Conservation (phyloP, 805 yeast species). For the Saturnispora saitoi region DNA sequence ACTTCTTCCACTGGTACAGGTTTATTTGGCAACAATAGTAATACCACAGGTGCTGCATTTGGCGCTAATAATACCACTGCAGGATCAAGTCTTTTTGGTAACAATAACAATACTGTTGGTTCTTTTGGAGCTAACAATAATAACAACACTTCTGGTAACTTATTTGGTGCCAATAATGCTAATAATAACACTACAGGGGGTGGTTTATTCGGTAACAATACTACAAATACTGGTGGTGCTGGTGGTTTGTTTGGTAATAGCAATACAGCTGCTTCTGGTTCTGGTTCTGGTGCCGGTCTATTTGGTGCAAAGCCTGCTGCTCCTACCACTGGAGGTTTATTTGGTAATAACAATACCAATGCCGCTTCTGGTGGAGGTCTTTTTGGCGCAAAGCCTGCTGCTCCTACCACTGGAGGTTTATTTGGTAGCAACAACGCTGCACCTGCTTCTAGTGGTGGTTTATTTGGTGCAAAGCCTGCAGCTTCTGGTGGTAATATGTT, state of each 20-base stretch:
- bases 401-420: constrained; percentile 16
- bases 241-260: constrained; percentile 22
- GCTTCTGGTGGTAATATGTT: constrained; percentile 25
- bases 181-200: constrained; percentile 8
- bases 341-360: constrained; percentile 23
- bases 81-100: constrained; percentile 28
- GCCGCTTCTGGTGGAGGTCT: constrained; percentile 19
- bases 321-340: constrained; percentile 27
- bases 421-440: constrained; percentile 21
- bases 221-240: constrained; percentile 14
- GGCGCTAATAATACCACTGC: constrained; percentile 17
- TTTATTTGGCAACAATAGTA: constrained; percentile 7
- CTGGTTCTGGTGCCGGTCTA: constrained; percentile 6
- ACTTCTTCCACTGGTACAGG: constrained; percentile 37
- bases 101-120: constrained; percentile 21
- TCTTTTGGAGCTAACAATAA: constrained; percentile 26
- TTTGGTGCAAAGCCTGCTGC: too few relatives aligned
- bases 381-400: constrained; percentile 19
- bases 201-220: constrained; percentile 17
- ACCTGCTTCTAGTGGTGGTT: constrained; percentile 5
- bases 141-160: constrained; percentile 21
- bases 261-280: constrained; percentile 7
- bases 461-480: constrained; percentile 14
- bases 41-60: constrained; percentile 17
- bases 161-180: constrained; percentile 20